Conservation (phyloP, 352 stramenopile species). For the Pilasporangium apinafurcum region DNA sequence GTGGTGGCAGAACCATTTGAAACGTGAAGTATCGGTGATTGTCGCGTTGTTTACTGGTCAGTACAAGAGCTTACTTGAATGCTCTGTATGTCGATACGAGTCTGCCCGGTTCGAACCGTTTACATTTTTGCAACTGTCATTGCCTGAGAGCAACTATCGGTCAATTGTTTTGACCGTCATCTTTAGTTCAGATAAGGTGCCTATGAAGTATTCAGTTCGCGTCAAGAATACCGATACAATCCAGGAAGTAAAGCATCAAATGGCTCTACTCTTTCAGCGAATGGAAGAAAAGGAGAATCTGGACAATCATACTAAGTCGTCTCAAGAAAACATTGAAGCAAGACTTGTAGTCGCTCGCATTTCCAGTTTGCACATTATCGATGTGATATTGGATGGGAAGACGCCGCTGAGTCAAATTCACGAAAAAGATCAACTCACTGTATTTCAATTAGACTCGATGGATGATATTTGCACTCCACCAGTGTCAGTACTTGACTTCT, state of each 20-base stretch:
- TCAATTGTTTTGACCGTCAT: slow-evolving; percentile 80
- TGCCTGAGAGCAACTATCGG: slow-evolving; percentile 69
- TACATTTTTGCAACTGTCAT: slow-evolving; percentile 81
- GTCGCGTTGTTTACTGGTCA: slow-evolving; percentile 98
- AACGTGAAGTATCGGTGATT: slow-evolving; percentile 97
- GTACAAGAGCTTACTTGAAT: slow-evolving; percentile 97
- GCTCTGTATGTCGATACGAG: slow-evolving; percentile 92
- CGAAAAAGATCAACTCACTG: slow-evolving; percentile 68
- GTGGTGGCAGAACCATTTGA: slow-evolving; percentile 99
- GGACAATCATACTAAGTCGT: slow-evolving; percentile 5
- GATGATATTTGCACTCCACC: not conserved
- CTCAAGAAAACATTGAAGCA: slow-evolving; percentile 2
- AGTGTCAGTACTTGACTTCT: not conserved
- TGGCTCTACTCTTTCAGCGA: slow-evolving; percentile 33
- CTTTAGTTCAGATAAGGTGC: slow-evolving; percentile 62
- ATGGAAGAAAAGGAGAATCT: slow-evolving; percentile 2
- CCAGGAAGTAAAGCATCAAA: slow-evolving; percentile 55
- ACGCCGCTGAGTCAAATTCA: slow-evolving; percentile 63
- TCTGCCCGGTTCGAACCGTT: slow-evolving; percentile 92
- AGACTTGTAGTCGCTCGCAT: slow-evolving; percentile 52
- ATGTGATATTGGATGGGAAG: slow-evolving; percentile 56
- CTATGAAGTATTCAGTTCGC: slow-evolving; percentile 73
- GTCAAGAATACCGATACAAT: slow-evolving; percentile 55
- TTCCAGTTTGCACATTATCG: slow-evolving; percentile 55
- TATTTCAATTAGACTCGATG: slow-evolving; percentile 53